Evolutionary conservation across 805 yeast genomes (phyloP), one percentile per base, ranked within the genome.

Genomic region (Lipomyces sp.): DNA sequence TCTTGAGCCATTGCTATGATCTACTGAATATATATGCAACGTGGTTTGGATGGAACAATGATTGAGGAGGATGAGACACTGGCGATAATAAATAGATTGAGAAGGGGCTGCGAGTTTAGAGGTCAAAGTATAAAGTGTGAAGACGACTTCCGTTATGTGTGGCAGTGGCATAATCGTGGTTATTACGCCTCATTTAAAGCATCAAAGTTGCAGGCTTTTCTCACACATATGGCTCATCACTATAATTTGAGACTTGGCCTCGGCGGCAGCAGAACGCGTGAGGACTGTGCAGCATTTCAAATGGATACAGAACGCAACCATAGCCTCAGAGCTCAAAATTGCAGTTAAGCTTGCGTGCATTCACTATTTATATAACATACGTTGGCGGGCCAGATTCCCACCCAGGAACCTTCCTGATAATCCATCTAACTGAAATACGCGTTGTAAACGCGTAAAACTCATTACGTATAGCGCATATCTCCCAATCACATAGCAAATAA

Each of bases 1-100:
- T 89, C 92, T 67, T 71, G 74, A n/a, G 74, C 73, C 74, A 71
- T 71, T 54, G 54, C 35, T 51, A 51, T 51, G 13, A n/a, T 42
- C 48, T 42, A 42, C 48, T 42, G 18, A 42, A 42, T 42, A n/a
- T 42, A n/a, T 42, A 42, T 42, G 48, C 24, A 24, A n/a, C 8
- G 48, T 8, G 39, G 29, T 42, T 15, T 5, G 48, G 18, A 42
- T 15, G 48, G 34, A 51, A 42, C 13, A 15, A 33, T 29, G 37
- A n/a, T 39, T 24, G 15, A 57, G 32, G 57, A 4, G 35, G 15
- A 11, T 58, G 39, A 33, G 59, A 11, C 32, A 58, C n/a, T 58
- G 32, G 30, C 7, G 62, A 15, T n/a, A 13, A 59, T 29, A 45
- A 6, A 8, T 5, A 33, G 24, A 51, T 29, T 3, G n/a, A 53